These are phyloP conservation scores for Stromatinia cepivora DNA, from an alignment of 2,329 filamentous ascomycete genomes.

Conservation along the genomic window DNA sequence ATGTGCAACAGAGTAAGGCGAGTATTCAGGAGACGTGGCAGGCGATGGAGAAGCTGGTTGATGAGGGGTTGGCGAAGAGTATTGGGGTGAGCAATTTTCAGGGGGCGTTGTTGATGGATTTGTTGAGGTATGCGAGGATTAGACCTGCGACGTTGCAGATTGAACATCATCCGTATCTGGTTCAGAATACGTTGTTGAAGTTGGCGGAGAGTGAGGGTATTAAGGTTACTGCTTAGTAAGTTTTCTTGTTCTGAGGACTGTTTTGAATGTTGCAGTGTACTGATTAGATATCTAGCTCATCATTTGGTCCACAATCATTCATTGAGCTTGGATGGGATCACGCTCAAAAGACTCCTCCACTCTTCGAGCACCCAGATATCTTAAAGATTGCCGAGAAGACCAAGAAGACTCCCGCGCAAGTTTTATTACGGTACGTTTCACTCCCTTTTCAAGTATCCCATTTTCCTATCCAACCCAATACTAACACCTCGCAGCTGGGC, in stretches of 20 bases:
- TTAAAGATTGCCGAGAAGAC: conserved; percentile 67
- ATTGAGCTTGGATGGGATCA: conserved; percentile 72
- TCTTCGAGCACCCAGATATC: conserved; percentile 70
- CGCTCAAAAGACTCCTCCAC: conserved; percentile 62
- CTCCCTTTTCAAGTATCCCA: neutral
- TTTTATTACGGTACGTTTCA: conserved; percentile 56
- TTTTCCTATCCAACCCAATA: neutral
- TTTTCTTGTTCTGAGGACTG: neutral
- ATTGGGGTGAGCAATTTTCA: conserved; percentile 87
- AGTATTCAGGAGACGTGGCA: conserved; percentile 80
- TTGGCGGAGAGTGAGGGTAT: conserved; percentile 71
- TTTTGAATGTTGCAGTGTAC: neutral
- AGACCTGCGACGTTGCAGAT: conserved; percentile 78
- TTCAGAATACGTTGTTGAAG: conserved; percentile 69
- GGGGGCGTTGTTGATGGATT: conserved; percentile 72
- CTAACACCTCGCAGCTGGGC: conserved; percentile 63
- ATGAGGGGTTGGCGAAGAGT: conserved; percentile 65
- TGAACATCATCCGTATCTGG: conserved; percentile 87
- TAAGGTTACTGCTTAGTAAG: conserved; percentile 70
- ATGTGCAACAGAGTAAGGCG: conserved; percentile 65
- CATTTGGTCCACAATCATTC: conserved; percentile 78
- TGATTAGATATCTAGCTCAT: conserved; percentile 49
- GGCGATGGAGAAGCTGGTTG: conserved; percentile 75
- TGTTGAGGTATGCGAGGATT: conserved; percentile 75
- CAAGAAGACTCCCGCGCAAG: conserved; percentile 72